Evolutionary conservation across 441 rosid genomes (phyloP).

Genomic region (Bocquillonia castaneifolia): DNA sequence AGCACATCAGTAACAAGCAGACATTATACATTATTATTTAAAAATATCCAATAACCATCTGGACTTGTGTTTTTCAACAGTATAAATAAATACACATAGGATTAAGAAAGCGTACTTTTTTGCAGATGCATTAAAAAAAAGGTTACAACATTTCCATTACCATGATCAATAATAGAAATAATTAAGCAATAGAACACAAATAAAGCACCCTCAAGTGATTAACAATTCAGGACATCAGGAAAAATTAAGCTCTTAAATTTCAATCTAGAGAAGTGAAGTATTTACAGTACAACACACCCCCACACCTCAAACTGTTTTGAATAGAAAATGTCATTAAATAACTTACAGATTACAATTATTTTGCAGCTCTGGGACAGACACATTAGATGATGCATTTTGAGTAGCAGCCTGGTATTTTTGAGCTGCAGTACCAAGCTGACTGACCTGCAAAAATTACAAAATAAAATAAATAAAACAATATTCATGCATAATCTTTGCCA

Average conservation of each 20-base stretch:
- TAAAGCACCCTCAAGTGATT: not conserved
- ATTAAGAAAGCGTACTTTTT: not conserved
- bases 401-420: constrained; percentile 87
- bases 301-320: not conserved
- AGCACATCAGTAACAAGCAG: constrained; percentile 22
- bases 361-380: constrained; percentile 79
- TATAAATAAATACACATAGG: not conserved
- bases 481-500: not conserved
- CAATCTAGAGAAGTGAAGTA: not conserved
- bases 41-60: constrained; percentile 3
- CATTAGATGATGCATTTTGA: constrained; percentile 78
- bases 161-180: not conserved
- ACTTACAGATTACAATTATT: constrained; percentile 86
- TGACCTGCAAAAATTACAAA: constrained; percentile 48
- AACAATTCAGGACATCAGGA: constrained; percentile 6
- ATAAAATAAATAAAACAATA: not conserved
- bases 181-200: not conserved
- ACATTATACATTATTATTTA: not conserved
- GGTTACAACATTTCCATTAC: not conserved
- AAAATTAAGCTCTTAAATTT: not conserved
- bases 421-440: constrained; percentile 89
- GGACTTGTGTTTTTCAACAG: not conserved
- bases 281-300: not conserved
- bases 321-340: constrained; percentile 4
- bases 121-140: not conserved